phyloP scores from a whole-genome alignment of 2,329 filamentous ascomycete genomes.

The Dothiorella sarmentorum region DNA sequence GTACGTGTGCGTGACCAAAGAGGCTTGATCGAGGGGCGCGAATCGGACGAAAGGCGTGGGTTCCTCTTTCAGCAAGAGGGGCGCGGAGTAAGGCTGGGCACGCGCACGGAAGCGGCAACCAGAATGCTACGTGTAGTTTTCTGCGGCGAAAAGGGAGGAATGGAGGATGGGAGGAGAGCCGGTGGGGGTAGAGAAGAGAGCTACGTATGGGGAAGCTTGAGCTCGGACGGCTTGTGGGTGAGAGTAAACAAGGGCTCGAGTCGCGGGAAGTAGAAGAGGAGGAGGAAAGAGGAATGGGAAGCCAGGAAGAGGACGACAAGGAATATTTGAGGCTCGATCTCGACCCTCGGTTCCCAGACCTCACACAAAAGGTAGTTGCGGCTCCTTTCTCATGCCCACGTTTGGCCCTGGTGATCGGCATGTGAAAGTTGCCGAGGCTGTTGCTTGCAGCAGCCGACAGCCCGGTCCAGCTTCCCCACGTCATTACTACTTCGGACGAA shows the following conservation, averaged over 20 bases:
- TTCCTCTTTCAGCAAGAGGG: neutral
- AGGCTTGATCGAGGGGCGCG: neutral
- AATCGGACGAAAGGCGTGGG: slow-evolving; percentile 13
- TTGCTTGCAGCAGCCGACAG: neutral
- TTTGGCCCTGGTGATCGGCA: neutral
- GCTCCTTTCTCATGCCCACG: neutral
- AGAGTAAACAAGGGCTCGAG: neutral
- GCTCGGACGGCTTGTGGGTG: neutral
- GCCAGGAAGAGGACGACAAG: neutral
- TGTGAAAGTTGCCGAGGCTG: slow-evolving; percentile 15
- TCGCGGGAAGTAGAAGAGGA: neutral
- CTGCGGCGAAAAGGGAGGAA: neutral
- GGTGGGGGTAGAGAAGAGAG: neutral
- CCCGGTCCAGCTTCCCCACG: neutral
- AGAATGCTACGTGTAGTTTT: neutral
- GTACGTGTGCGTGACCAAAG: neutral
- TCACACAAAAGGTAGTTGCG: slow-evolving; percentile 3
- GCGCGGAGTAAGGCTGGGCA: neutral
- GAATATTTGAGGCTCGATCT: neutral
- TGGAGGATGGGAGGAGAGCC: neutral
- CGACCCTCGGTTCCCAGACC: slow-evolving; percentile 5
- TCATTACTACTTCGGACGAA: neutral
- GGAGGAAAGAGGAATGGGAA: neutral
- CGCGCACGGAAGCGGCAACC: neutral
- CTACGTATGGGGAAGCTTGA: slow-evolving; percentile 1